Base-by-base conservation (phyloP, 257 asterid genomes). In the Nemophila menziesii region DNA sequence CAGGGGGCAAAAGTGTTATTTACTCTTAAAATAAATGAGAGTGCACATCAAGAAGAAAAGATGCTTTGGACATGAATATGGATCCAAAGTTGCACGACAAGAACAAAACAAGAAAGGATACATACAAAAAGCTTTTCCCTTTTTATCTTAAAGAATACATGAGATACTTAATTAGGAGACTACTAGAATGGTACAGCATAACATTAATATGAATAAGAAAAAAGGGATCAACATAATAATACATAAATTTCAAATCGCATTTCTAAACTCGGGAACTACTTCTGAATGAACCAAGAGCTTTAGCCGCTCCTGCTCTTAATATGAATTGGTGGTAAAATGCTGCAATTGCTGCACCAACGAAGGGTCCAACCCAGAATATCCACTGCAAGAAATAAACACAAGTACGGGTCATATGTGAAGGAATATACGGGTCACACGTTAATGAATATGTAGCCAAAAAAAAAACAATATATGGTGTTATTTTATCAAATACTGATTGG, bases 331-430 rank as follows among this genome's bases (percentile, higher is more conserved):
- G 87, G 69, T 80, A 80, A 75, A 80, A 67, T 0, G 93, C 84
- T 53, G 93, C 93, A 36, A 71, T 59, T 36, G 81, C 77, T 59
- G 93, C 93, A 34, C 93, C 87, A 12, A 62, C 45, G 49, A 80
- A 80, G 22, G 93, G 93, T 20, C 87, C 92, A 4, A 65, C 92
- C 92, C 92, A 79, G 49, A 73, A 80, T 2, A 80, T 73, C 93
- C 93, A 80, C 87, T 80, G 43, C 62, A 68, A 45, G n/a, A 8
- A 12, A 13, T 22, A 0, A 44, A 33, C 38, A 3, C 23, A 39
- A 43, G 14, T 9, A 10, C 9, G 8, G 6, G 8, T 14, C 1
- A 33, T 8, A 18, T 15, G 9, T 11, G 0, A 11, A 26, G 18
- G 16, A n/a, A 22, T 11, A 2, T 13, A 14, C 11, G n/a, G n/a